Evolutionary conservation across 805 yeast genomes (phyloP).

Genomic region (Saturnispora silvae): DNA sequence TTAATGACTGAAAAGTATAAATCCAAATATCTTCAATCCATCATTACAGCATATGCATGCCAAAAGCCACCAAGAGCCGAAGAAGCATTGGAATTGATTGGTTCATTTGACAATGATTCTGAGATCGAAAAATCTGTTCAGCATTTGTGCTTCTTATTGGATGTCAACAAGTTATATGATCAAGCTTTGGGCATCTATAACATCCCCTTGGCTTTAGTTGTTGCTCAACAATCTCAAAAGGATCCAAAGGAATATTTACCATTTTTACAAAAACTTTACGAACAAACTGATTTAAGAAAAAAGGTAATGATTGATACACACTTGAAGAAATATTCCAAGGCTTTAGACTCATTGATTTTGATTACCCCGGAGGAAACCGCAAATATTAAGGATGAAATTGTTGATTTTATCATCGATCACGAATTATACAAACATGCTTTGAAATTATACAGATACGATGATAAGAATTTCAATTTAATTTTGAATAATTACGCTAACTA

Average conservation of each 20-base stretch:
- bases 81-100: slow-evolving; percentile 60
- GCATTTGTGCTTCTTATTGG: slow-evolving; percentile 84
- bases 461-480: slow-evolving; percentile 41
- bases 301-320: slow-evolving; percentile 71
- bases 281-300: slow-evolving; percentile 54
- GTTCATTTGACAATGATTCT: slow-evolving; percentile 35
- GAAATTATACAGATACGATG: slow-evolving; percentile 46
- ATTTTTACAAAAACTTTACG: slow-evolving; percentile 70
- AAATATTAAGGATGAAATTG: slow-evolving; percentile 43
- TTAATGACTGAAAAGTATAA: slow-evolving; percentile 42
- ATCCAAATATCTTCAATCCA: slow-evolving; percentile 56
- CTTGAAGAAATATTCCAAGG: slow-evolving; percentile 57
- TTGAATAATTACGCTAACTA: slow-evolving; percentile 52
- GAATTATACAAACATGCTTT: slow-evolving; percentile 62
- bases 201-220: slow-evolving; percentile 63
- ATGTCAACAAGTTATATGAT: slow-evolving; percentile 71
- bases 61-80: slow-evolving; percentile 77
- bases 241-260: slow-evolving; percentile 97
- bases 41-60: slow-evolving; percentile 87
- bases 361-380: slow-evolving; percentile 28
- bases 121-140: slow-evolving; percentile 54
- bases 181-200: slow-evolving; percentile 77
- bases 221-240: slow-evolving; percentile 94
- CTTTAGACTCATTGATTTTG: slow-evolving; percentile 53
- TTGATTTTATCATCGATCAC: slow-evolving; percentile 60